These are phyloP conservation scores for Ocimum tenuiflorum DNA, from an alignment of 257 asterid species.

Conservation along the genomic window DNA sequence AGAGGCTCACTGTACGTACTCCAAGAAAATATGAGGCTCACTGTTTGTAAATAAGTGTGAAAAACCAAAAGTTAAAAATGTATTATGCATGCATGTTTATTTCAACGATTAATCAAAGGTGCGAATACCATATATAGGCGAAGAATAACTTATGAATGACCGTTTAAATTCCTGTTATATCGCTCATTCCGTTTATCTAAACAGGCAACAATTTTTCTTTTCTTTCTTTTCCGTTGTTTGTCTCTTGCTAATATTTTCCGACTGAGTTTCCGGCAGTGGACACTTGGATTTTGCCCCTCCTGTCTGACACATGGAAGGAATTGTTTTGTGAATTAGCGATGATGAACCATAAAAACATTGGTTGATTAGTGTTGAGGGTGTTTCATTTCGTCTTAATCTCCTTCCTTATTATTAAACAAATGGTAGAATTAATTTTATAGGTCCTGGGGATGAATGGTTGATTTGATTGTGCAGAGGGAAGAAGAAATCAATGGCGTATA, in stretches of 20 bases:
- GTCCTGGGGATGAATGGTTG: background rate
- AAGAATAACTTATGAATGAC: constrained; percentile 7
- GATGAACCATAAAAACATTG: constrained; percentile 13
- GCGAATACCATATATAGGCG: constrained; percentile 19
- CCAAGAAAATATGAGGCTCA: too few relatives aligned
- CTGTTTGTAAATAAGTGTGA: too few relatives aligned
- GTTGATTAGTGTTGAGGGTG: constrained; percentile 25
- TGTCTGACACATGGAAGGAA: constrained; percentile 13
- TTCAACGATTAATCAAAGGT: too few relatives aligned
- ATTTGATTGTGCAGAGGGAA: constrained; percentile 23
- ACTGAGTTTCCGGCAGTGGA: background rate
- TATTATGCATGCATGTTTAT: too few relatives aligned
- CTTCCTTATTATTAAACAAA: too few relatives aligned
- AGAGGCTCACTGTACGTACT: too few relatives aligned
- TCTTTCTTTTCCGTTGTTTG: background rate
- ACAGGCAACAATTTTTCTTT: background rate
- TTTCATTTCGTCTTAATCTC: too few relatives aligned
- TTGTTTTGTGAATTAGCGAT: background rate
- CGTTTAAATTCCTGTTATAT: constrained; percentile 25
- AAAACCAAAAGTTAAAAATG: too few relatives aligned
- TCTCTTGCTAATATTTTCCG: background rate
- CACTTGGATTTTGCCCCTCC: constrained; percentile 1
- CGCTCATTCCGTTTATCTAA: constrained; percentile 24
- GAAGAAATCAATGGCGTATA: constrained; percentile 34
- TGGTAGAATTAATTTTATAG: too few relatives aligned